Evolutionary conservation across 148 eudicot genomes (phyloP), one percentile per base, ranked within the genome.

Genomic region (Cornus florida): DNA sequence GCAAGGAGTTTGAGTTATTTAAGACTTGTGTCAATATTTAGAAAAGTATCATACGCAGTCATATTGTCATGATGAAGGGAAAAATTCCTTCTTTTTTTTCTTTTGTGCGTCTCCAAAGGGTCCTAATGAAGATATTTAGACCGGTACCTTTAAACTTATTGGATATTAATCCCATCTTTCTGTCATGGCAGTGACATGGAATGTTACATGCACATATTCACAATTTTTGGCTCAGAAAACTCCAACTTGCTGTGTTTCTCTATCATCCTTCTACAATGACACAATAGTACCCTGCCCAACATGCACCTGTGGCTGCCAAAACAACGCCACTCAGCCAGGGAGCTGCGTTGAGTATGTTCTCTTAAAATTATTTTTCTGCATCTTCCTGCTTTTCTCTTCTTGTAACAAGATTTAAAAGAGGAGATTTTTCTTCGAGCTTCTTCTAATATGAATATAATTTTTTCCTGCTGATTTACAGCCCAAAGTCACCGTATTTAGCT

Each of bases 241-340:
- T 77, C 93, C 91, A 0, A 73, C 88, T 38, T 90, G 93, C 53
- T 90, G 93, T 57, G 93, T 90, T 10, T 88, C 93, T 5, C 86
- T 90, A 28, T 90, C 92, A 11, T 86, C 92, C 33, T 90, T 90
- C 76, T 90, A 90, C 77, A 90, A 88, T 48, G 87, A 88, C 71
- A 90, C 93, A 17, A 88, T 90, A 56, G 89, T 88, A 0, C 93
- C 93, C 28, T 90, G 93, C 70, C 93, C 91, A 24, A 86, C 88
- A 13, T 90, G 93, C 68, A 75, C 93, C 16, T 90, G 93, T 82
- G 91, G 93, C 67, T 90, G 93, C 83, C 85, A 87, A 75, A 88
- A 85, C 75, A 89, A 88, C 78, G 24, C 6, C 41, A 81, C 88
- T 70, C 84, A 72, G 31, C 85, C 92, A 9, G 88, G 90, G 35